phyloP scores from a whole-genome alignment of 257 asterid genomes.

The Penstemon barbatus region DNA sequence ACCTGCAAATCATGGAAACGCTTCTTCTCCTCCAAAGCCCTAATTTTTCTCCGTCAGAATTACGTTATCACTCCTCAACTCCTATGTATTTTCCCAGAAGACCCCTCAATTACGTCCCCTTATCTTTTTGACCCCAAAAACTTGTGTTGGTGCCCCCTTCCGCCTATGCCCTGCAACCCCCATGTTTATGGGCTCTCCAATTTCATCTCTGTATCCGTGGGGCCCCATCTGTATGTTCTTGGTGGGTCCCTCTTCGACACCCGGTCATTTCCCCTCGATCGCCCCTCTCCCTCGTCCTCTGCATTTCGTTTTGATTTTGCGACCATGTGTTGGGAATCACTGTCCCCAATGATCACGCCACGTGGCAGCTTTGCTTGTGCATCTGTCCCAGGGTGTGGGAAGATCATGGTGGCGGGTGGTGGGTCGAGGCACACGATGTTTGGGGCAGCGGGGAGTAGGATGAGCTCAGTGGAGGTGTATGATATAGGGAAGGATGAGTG shows the following conservation, averaged over 20 bases:
- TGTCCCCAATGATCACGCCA: constrained; percentile 78
- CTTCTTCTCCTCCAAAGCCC: constrained; percentile 66
- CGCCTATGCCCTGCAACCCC: constrained; percentile 91
- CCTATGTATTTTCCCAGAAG: constrained; percentile 78
- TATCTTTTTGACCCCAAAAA: constrained; percentile 67
- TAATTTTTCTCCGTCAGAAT: constrained; percentile 56
- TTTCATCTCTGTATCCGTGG: constrained; percentile 64
- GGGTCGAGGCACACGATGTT: constrained; percentile 86
- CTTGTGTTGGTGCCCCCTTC: constrained; percentile 75
- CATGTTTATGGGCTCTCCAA: constrained; percentile 78
- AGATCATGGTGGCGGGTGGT: constrained; percentile 92
- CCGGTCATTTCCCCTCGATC: constrained; percentile 76
- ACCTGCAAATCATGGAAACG: constrained; percentile 72
- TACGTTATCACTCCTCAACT: constrained; percentile 52
- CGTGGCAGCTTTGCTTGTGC: constrained; percentile 96
- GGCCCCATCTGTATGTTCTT: constrained; percentile 65
- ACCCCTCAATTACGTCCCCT: constrained; percentile 75
- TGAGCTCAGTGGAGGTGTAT: constrained; percentile 94
- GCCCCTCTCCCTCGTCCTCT: constrained; percentile 69
- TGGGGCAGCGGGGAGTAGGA: constrained; percentile 91
- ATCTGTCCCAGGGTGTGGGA: constrained; percentile 48
- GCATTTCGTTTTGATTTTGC: constrained; percentile 62
- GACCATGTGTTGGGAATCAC: constrained; percentile 54
- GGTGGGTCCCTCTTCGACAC: constrained; percentile 93
- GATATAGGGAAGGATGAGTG: constrained; percentile 82